Evolutionary conservation across 352 stramenopile species (phyloP), one percentile per base, ranked within the genome.

Genomic region (Saprolegnia parasitica): DNA sequence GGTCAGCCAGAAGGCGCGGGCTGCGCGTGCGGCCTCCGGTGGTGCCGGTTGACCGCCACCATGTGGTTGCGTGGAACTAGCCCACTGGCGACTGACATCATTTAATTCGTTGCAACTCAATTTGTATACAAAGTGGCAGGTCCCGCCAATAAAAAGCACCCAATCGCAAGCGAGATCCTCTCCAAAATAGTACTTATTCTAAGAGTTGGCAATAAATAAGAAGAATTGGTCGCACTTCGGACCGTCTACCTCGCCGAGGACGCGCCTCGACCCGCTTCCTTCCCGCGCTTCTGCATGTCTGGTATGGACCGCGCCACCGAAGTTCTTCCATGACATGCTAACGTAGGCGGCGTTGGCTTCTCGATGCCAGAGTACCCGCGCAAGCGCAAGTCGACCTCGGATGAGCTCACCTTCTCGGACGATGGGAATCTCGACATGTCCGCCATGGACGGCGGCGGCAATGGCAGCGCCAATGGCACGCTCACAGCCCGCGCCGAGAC

Each of bases 401-500:
- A 60, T 40, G 52, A 60, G 16, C 20, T 60, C 20, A 11, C 1
- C 8, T 40, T 60, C 52, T 60, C 52, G 52, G 52, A 60, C 35
- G 52, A 35, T 60, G 52, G 52, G 52, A 60, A 1, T 3, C 24
- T 13, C 20, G 52, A 60, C 20, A 60, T 60, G 24, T 4, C 52
- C 13, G 52, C 52, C 24, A n/a, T 40, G 20, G 52, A 35, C 35
- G 8, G 16, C 13, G 13, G 20, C 24, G 35, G 35, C 35, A 60
- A 60, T 24, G 21, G 26, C n/a, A 68, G 24, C 56, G 40, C 21
- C 35, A 70, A 70, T 40, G 63, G 63, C n/a, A 70, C 63, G n/a
- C 46, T 94, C 50, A 91, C 83, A 1, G 86, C 86, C 64, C 84
- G 88, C 58, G 84, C 83, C 5, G 86, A 92, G 74, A 88, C 55